phyloP scores from a whole-genome alignment of 257 asterid species.

The Haberlea rhodopensis region DNA sequence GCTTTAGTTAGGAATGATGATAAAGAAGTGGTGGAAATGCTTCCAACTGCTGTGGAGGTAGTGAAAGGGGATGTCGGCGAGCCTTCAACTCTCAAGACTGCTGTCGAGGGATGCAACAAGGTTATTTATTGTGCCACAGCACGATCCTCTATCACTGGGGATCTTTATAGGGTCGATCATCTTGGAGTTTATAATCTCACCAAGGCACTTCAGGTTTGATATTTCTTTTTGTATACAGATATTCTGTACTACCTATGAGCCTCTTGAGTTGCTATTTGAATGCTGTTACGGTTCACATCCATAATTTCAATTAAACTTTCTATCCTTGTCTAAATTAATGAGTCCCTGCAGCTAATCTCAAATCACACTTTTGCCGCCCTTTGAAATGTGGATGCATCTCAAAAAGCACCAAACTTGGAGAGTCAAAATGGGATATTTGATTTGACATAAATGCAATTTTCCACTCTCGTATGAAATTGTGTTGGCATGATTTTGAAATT shows the following conservation, averaged over 20 bases:
- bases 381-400: neutral
- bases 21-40: slow-evolving; percentile 71
- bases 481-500: neutral
- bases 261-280: neutral
- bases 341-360: neutral
- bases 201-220: slow-evolving; percentile 85
- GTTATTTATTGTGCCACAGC: slow-evolving; percentile 96
- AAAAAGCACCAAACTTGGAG: neutral
- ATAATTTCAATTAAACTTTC: neutral
- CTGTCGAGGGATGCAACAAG: slow-evolving; percentile 88
- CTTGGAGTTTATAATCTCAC: slow-evolving; percentile 91
- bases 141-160: slow-evolving; percentile 88
- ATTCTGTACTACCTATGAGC: neutral
- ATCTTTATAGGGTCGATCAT: slow-evolving; percentile 85
- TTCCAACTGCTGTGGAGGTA: slow-evolving; percentile 84
- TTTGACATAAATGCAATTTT: neutral
- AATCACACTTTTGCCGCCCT: neutral
- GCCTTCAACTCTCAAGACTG: slow-evolving; percentile 60
- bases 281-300: neutral
- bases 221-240: neutral
- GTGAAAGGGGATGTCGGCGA: slow-evolving; percentile 95
- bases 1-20: slow-evolving; percentile 86
- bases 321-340: neutral
- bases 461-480: too few relatives aligned
- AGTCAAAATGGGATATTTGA: neutral